These are phyloP conservation scores for Aspergillus pseudoterreus DNA, from an alignment of 2,329 filamentous ascomycete genomes.

Conservation along the genomic window DNA sequence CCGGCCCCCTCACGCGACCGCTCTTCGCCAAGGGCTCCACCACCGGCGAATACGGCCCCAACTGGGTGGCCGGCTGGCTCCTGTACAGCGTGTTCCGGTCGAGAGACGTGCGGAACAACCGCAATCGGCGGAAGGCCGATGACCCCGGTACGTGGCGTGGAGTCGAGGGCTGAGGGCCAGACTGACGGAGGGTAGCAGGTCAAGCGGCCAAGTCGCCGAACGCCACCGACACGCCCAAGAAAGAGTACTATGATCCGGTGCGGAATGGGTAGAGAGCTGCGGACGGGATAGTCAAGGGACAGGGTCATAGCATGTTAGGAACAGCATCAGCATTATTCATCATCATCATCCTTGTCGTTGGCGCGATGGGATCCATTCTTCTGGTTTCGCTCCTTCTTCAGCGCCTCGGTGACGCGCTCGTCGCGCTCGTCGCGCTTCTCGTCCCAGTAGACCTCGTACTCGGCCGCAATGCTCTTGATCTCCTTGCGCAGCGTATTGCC, in stretches of 20 bases:
- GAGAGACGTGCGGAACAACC: slow-evolving; percentile 44
- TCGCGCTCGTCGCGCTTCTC: slow-evolving; percentile 69
- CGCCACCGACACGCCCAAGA: slow-evolving; percentile 20
- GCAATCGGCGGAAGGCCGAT: slow-evolving; percentile 39
- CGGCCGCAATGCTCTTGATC: slow-evolving; percentile 73
- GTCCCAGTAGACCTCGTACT: slow-evolving; percentile 90
- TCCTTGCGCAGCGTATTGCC: slow-evolving; percentile 73
- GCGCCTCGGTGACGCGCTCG: slow-evolving; percentile 52
- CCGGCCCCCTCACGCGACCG: slow-evolving; percentile 34
- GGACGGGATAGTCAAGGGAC: not conserved
- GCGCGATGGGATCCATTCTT: slow-evolving; percentile 22
- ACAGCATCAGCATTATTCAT: slow-evolving; percentile 3
- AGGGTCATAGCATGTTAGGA: not conserved
- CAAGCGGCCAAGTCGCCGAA: slow-evolving; percentile 18
- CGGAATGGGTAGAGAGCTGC: slow-evolving; percentile 27
- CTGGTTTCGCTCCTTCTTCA: slow-evolving; percentile 46
- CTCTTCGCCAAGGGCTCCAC: slow-evolving; percentile 41
- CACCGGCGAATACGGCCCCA: slow-evolving; percentile 43
- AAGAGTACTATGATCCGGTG: slow-evolving; percentile 41
- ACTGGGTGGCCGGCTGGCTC: slow-evolving; percentile 46
- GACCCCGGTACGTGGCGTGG: slow-evolving; percentile 11
- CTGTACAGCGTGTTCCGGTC: slow-evolving; percentile 48
- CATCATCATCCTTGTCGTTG: slow-evolving; percentile 2
- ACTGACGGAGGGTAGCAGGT: slow-evolving; percentile 4
- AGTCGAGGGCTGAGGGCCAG: no score